These are phyloP conservation scores for Neonectria magnoliae DNA, from an alignment of 2,329 filamentous ascomycete genomes.

Conservation along the genomic window DNA sequence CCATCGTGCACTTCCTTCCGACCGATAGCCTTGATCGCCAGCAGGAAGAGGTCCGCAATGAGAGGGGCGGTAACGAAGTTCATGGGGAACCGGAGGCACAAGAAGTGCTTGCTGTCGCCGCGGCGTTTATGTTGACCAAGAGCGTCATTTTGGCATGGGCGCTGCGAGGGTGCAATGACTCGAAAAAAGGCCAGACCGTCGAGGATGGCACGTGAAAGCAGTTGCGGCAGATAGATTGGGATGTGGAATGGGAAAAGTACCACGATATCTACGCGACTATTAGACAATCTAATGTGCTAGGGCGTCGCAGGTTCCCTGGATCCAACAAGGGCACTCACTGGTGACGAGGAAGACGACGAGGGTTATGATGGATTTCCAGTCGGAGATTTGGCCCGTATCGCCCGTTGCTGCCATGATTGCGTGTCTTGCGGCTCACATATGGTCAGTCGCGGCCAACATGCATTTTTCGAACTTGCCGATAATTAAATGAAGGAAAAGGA, in stretches of 20 bases:
- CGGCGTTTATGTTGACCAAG: constrained; percentile 39
- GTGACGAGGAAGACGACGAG: constrained; percentile 75
- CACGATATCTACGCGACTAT: constrained; percentile 64
- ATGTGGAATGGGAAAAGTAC: constrained; percentile 77
- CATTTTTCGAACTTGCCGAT: neutral
- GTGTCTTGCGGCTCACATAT: neutral
- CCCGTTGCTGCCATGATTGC: constrained; percentile 22
- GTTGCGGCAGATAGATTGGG: constrained; percentile 67
- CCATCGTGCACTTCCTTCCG: constrained; percentile 74
- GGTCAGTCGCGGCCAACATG: neutral
- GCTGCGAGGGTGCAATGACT: constrained; percentile 59
- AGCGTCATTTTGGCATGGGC: constrained; percentile 30
- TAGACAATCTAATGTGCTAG: neutral
- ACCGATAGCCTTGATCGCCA: constrained; percentile 76
- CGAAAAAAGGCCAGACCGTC: constrained; percentile 52
- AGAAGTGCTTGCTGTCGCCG: constrained; percentile 48
- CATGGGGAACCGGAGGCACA: constrained; percentile 68
- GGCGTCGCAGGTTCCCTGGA: neutral
- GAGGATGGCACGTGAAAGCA: constrained; percentile 56
- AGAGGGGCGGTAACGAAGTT: constrained; percentile 78
- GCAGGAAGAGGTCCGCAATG: constrained; percentile 75
- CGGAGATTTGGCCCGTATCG: constrained; percentile 57
- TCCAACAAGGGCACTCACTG: constrained; percentile 62
- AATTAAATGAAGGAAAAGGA: neutral
- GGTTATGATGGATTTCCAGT: constrained; percentile 77